These are phyloP conservation scores for Chlamydomonas reinhardtii DNA, from an alignment of 163 green algal species.

Conservation along the genomic window DNA sequence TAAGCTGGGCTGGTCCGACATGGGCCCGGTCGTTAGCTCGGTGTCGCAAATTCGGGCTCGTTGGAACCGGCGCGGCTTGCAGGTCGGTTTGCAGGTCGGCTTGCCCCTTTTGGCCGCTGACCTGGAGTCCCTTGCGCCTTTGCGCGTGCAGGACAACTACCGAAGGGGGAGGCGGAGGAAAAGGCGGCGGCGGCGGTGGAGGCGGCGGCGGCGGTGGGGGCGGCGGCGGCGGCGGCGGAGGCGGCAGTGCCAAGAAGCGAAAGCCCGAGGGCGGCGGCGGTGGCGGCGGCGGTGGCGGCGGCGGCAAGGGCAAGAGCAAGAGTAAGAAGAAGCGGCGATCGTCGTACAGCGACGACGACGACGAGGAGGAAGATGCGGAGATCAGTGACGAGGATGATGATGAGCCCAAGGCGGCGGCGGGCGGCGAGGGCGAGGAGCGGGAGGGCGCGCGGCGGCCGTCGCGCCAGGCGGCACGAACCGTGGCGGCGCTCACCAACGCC, in stretches of 20 bases:
- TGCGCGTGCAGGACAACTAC: no score
- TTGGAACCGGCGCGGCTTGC: no score
- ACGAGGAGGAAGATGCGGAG: conserved; percentile 11
- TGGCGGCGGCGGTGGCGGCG: background rate
- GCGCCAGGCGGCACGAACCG: conserved; percentile 8
- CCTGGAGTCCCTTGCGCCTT: no score
- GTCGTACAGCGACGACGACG: conserved; percentile 9
- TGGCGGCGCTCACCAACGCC: conserved; percentile 35
- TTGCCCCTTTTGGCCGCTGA: no score
- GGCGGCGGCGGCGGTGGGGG: background rate
- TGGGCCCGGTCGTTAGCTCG: no score
- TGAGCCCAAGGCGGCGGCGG: background rate
- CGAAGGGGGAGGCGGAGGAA: no score
- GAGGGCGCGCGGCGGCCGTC: background rate
- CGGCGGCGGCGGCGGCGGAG: background rate
- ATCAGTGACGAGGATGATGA: conserved; percentile 19
- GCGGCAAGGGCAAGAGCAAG: conserved; percentile 11
- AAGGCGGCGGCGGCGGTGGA: no score
- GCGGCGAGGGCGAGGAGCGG: background rate
- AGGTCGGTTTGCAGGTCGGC: no score
- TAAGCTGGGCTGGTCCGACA: no score
- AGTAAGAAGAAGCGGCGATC: background rate
- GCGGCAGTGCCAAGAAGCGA: conserved; percentile 20
- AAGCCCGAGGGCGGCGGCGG: conserved; percentile 26
- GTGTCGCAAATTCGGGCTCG: no score